These are phyloP conservation scores for Penicillium atrosanguineum DNA, from an alignment of 495 filamentous ascomycete species.

Conservation along the genomic window DNA sequence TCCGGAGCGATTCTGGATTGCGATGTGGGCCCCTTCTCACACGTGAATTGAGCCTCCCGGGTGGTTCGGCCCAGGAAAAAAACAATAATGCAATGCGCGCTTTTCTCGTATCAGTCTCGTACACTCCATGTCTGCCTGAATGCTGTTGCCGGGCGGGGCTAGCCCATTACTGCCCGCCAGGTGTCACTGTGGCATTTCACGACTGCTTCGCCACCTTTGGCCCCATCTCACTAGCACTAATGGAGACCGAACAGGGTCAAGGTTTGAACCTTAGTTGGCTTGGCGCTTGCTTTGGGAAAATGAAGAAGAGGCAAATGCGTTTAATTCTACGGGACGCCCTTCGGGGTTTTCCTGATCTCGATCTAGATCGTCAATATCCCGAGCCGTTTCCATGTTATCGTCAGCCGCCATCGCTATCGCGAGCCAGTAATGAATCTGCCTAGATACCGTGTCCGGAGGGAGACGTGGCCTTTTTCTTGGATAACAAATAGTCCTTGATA, in stretches of 20 bases:
- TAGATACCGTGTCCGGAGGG: background rate
- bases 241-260: background rate
- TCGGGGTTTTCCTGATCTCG: background rate
- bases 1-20: background rate
- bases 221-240: background rate
- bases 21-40: background rate
- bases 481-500: background rate
- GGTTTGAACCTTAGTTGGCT: background rate
- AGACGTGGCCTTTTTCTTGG: background rate
- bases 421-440: background rate
- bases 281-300: background rate
- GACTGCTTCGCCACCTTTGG: background rate
- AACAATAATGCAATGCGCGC: background rate
- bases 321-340: background rate
- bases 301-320: background rate
- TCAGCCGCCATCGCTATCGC: no score
- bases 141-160: background rate
- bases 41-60: constrained; percentile 18
- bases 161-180: background rate
- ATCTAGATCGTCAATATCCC: background rate
- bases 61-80: constrained; percentile 4
- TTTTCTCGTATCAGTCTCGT: background rate
- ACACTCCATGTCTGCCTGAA: background rate
- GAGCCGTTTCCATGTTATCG: background rate
- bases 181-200: background rate